Evolutionary conservation across 495 filamentous ascomycete species (phyloP), one percentile per base, ranked within the genome.

Genomic region (Thozetella sp.): DNA sequence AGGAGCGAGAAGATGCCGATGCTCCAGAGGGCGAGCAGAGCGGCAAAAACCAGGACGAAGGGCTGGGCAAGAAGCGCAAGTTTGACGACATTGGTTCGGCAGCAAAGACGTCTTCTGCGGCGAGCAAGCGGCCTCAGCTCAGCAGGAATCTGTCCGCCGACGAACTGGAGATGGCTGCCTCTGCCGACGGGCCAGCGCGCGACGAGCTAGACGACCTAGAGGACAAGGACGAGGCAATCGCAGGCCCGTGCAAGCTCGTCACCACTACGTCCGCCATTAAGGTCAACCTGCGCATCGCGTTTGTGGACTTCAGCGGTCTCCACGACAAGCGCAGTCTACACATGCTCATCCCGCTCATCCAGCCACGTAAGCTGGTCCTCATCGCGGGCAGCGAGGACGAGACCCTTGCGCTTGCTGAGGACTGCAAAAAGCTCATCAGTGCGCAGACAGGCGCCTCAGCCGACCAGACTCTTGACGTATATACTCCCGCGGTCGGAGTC

Each of bases 341-440:
- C 71, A 97, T 97, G 90, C 79, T 99, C 26, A 90, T 99, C 24
- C 95, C 96, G 0, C 84, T 97, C 2, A 97, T 99, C 61, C 88
- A 93, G 62, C 95, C 95, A 1, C 87, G 93, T 25, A 98, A 98
- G 68, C 80, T 99, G 51, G 94, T 99, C 51, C 80, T 99, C 26
- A 83, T 96, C 17, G 90, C 87, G 48, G 96, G 96, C 13, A 86
- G 82, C 66, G 80, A 83, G 63, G 83, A 87, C 23, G 94, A 98
- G 67, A 97, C 93, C 0, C 71, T 81, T 43, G 74, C 83, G 3
- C 77, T 99, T 20, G 93, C 93, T 10, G 80, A 81, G 0, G 93
- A 97, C 67, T 97, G 91, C 74, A 84, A 88, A 60, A 88, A 90
- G 63, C 80, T 96, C 0, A 79, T 96, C 25, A 80, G 75, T n/a